Evolutionary conservation across 2,329 filamentous ascomycete genomes (phyloP).

Genomic region (Akanthomyces dipterigenus): DNA sequence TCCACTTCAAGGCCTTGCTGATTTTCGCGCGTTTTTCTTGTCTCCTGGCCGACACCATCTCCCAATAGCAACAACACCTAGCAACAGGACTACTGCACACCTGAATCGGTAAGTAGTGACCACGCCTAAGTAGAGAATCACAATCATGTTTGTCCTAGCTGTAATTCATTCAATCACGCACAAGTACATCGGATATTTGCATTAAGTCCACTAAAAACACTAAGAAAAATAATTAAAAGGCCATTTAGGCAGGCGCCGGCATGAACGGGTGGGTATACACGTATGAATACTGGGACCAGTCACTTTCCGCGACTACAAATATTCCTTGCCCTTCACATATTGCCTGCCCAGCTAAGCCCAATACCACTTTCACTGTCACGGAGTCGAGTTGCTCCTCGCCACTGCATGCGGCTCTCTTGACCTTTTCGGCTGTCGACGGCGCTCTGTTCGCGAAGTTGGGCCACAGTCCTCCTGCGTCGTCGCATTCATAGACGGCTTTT

Average conservation of each 20-base stretch:
- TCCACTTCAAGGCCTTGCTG: background rate
- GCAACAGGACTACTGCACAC: background rate
- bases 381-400: background rate
- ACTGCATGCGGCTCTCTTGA: slow-evolving; percentile 4
- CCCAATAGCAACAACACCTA: background rate
- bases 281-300: background rate
- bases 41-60: background rate
- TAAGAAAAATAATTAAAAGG: slow-evolving; percentile 34
- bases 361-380: slow-evolving; percentile 1
- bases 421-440: background rate
- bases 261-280: slow-evolving; percentile 3
- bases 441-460: slow-evolving; percentile 3
- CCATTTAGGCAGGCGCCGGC: slow-evolving; percentile 16
- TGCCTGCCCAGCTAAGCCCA: slow-evolving; percentile 1
- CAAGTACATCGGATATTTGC: slow-evolving; percentile 49
- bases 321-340: background rate
- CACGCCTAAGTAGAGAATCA: background rate
- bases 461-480: slow-evolving; percentile 23
- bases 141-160: background rate
- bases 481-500: slow-evolving; percentile 23
- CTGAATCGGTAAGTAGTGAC: background rate
- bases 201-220: slow-evolving; percentile 56
- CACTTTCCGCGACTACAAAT: background rate
- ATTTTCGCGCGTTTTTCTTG: background rate
- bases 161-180: background rate